Base-by-base conservation (phyloP, 169 alveolate species). In the Plasmodium inui region DNA sequence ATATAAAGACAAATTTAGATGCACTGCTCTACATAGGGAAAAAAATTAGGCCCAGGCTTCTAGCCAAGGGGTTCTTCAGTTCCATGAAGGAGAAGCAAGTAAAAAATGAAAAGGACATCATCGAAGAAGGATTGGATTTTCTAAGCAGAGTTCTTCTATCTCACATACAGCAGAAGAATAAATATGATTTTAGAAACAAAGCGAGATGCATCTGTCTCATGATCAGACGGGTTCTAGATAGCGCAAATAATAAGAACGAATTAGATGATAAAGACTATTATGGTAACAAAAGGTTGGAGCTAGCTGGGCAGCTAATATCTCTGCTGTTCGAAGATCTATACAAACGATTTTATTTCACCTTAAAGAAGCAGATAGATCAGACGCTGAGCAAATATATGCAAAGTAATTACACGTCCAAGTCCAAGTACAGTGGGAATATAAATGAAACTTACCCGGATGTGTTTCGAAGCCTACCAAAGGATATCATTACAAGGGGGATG, bases 251-350 rank as follows among this genome's bases (percentile, higher is more conserved):
- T 67, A 99, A 98, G 84, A 98, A 98, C 41, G 95, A 98, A 32
- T 83, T 95, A 73, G 99, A 99, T 96, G 99, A 99, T 95, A 98
- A 99, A 94, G 99, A 99, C 95, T 99, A 99, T 95, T 99, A 99
- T 96, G 99, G 99, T 39, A 99, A 99, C 96, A 99, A 99, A 97
- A 97, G 99, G 92, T 96, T 99, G 85, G 99, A 99, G 97, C 96
- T 99, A 70, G 99, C 99, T 6, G 99, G 99, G 2, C 99, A 98
- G 96, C 96, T 99, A 88, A 97, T 99, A n/a, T 97, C 99, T 4
- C 96, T 99, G 53, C 95, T 99, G 57, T 99, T 99, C 95, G 99
- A 99, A 97, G 97, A 96, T 81, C 83, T 96, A n/a, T 96, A 93
- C 73, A 96, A 96, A 80, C 89, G 94, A 34, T 97, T 97, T 92